A percentile compares a stretch with the other conserved stretches of the same genome.
phyloP scores from a whole-genome alignment of 1,139 yeast species.

The Yamadazyma epiphylla region DNA sequence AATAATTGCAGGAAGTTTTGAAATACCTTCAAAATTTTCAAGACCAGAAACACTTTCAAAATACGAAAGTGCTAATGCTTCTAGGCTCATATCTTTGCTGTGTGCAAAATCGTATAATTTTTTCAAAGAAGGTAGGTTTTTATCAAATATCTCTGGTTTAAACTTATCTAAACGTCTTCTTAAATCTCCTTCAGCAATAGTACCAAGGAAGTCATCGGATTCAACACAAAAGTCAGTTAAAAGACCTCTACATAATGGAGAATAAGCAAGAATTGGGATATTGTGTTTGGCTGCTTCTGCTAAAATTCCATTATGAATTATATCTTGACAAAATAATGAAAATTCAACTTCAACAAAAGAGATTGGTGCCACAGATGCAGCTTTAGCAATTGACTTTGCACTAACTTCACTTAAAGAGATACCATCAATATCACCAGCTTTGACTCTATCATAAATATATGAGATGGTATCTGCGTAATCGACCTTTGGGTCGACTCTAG shows the following conservation, averaged over 20 bases:
- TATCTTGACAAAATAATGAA: conserved; percentile 62
- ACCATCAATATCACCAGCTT: conserved; percentile 57
- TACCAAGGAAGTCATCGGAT: conserved; percentile 24
- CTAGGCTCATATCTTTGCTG: conserved; percentile 43
- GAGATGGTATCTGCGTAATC: conserved; percentile 49
- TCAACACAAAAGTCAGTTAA: conserved; percentile 59
- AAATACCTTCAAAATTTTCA: conserved; percentile 24
- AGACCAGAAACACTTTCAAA: conserved; percentile 36
- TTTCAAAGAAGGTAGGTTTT: conserved; percentile 40
- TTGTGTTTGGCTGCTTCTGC: conserved; percentile 41
- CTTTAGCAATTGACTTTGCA: conserved; percentile 54
- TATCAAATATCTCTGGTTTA: conserved; percentile 47
- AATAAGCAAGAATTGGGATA: conserved; percentile 73
- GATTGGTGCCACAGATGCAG: conserved; percentile 48
- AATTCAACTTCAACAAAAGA: conserved; percentile 73
- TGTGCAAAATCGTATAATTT: conserved; percentile 44
- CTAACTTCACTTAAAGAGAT: conserved; percentile 71
- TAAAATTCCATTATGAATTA: conserved; percentile 58
- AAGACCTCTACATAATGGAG: conserved; percentile 79
- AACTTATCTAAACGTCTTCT: conserved; percentile 27
- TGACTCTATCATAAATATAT: conserved; percentile 48
- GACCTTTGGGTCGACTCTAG: conserved; percentile 56
- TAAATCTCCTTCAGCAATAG: background rate
- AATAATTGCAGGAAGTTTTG: conserved; percentile 50
- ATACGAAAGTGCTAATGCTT: conserved; percentile 77